Conservation (phyloP, 2,329 filamentous ascomycete genomes). For the Chrysoporthe austroafricana region DNA sequence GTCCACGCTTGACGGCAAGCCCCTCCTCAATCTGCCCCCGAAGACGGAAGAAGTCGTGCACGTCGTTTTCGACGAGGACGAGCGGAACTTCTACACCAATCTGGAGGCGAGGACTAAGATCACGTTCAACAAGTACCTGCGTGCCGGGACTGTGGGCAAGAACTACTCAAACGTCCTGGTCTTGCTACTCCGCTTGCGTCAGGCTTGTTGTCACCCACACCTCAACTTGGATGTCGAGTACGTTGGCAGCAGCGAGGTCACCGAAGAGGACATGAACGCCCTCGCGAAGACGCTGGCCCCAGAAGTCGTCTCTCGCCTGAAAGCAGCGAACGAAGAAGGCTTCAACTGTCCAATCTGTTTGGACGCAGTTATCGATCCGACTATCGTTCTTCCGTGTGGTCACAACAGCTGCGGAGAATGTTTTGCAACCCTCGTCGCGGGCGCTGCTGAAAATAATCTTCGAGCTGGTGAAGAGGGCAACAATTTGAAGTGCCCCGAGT, state of each 20-base stretch:
- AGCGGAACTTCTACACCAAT: constrained; percentile 65
- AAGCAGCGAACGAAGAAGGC: constrained; percentile 46
- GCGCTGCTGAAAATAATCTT: constrained; percentile 55
- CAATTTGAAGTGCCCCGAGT: constrained; percentile 72
- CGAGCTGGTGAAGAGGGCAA: constrained; percentile 63
- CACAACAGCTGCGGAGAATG: constrained; percentile 81
- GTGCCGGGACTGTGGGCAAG: constrained; percentile 66
- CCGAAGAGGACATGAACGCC: constrained; percentile 44
- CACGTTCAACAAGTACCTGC: constrained; percentile 77
- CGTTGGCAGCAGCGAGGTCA: constrained; percentile 48
- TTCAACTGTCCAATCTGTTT: constrained; percentile 86
- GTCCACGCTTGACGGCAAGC: constrained; percentile 77
- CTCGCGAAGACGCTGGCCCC: constrained; percentile 60
- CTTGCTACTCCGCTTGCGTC: constrained; percentile 76
- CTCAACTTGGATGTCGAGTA: constrained; percentile 57
- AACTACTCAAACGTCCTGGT: constrained; percentile 83
- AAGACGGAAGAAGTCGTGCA: constrained; percentile 66
- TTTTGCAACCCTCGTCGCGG: constrained; percentile 70
- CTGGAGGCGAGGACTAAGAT: constrained; percentile 70
- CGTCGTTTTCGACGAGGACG: constrained; percentile 69
- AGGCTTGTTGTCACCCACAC: constrained; percentile 80
- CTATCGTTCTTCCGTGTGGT: constrained; percentile 81
- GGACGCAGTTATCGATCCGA: constrained; percentile 74
- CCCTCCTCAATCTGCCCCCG: constrained; percentile 70
- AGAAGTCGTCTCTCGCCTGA: constrained; percentile 70